Conservation (phyloP, 106 monocot species). For the Phalaenopsis equestris region DNA sequence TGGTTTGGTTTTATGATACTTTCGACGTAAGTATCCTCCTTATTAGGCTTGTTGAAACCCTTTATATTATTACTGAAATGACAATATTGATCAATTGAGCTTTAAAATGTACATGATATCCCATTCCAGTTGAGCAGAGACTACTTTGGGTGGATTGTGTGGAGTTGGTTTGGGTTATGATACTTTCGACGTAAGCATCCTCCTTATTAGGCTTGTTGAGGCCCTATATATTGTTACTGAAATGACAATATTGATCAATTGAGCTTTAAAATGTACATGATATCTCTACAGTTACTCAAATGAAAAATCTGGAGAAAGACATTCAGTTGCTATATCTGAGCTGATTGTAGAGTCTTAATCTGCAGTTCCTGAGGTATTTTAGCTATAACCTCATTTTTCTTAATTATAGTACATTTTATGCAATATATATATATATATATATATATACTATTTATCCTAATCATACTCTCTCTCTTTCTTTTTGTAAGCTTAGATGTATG, state of each 20-base stretch:
- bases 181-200: constrained; percentile 81
- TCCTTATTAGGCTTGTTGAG: neutral
- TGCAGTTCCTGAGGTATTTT: constrained; percentile 16
- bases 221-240: too few species aligned
- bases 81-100: neutral
- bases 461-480: neutral
- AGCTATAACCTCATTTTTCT: neutral
- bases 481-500: too few species aligned
- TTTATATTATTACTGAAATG: too few species aligned
- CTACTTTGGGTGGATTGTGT: constrained; percentile 96
- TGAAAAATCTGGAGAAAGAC: constrained; percentile 78
- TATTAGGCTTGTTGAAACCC: too few species aligned
- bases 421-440: too few species aligned
- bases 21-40: constrained; percentile 62
- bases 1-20: constrained; percentile 91
- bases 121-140: constrained; percentile 86
- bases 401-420: neutral
- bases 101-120: neutral
- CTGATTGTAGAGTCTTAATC: constrained; percentile 3
- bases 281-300: constrained; percentile 57
- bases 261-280: neutral
- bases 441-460: neutral
- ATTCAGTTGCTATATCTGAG: constrained; percentile 19
- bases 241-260: neutral
- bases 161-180: constrained; percentile 92